These are phyloP conservation scores for Kentomonas sorsogonicus DNA, from an alignment of 208 protist genomes.

Conservation along the genomic window DNA sequence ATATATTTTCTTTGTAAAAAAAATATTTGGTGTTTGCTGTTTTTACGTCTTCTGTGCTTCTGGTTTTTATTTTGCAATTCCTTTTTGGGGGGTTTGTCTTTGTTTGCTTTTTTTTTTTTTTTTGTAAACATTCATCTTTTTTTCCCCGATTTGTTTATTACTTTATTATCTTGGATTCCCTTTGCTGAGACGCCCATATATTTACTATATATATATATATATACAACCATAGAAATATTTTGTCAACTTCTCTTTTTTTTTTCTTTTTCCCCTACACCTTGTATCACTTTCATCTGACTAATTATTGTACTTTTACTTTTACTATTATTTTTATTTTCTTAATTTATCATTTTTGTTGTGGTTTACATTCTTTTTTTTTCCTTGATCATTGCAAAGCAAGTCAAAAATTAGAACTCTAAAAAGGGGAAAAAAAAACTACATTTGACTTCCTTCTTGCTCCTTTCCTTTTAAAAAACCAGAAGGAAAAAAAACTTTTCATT, in stretches of 20 bases:
- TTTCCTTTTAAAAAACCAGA: too few relatives aligned
- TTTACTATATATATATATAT: neutral
- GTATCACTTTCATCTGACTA: neutral
- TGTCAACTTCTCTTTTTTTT: neutral
- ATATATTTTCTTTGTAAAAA: neutral
- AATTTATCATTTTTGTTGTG: neutral
- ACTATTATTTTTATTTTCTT: neutral
- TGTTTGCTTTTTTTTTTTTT: conserved; percentile 9
- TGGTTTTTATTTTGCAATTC: neutral
- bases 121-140: neutral
- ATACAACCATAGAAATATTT: neutral
- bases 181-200: neutral
- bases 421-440: too few relatives aligned
- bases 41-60: neutral
- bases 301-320: neutral
- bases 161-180: conserved; percentile 1
- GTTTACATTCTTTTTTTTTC: neutral
- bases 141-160: neutral
- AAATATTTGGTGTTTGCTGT: neutral
- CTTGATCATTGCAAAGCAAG: neutral
- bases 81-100: conserved; percentile 1
- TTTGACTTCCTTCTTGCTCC: too few relatives aligned
- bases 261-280: neutral
- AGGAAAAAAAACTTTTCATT: too few relatives aligned
- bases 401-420: conserved; percentile 12